Evolutionary conservation across 2,329 filamentous ascomycete species (phyloP).

Genomic region (Arachnopeziza araneosa): DNA sequence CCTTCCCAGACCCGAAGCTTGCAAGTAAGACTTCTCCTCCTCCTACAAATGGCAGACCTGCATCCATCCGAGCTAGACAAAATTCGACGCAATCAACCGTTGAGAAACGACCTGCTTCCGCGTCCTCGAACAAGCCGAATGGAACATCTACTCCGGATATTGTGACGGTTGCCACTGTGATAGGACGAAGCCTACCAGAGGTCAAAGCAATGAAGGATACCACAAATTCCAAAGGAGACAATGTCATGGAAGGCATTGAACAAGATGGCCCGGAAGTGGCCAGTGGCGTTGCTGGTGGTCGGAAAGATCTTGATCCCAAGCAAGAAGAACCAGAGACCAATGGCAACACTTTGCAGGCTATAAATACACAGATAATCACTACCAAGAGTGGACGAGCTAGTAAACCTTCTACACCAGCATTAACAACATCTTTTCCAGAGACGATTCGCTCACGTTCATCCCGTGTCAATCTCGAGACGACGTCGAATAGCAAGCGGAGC

Average conservation of each 20-base stretch:
- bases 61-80: conserved; percentile 67
- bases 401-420: conserved; percentile 60
- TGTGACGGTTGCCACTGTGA: conserved; percentile 23
- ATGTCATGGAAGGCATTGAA: conserved; percentile 29
- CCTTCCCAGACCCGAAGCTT: conserved; percentile 57
- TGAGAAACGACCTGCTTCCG: conserved; percentile 55
- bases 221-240: conserved; percentile 27
- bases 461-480: conserved; percentile 35
- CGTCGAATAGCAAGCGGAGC: conserved; percentile 42
- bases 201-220: conserved; percentile 49
- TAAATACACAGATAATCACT: conserved; percentile 34
- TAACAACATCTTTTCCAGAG: conserved; percentile 52
- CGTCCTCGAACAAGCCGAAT: conserved; percentile 57
- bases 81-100: conserved; percentile 61
- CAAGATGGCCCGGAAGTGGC: conserved; percentile 28
- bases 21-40: conserved; percentile 53
- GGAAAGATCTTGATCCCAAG: conserved; percentile 42
- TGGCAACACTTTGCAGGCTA: conserved; percentile 34
- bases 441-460: conserved; percentile 47
- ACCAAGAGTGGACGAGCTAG: conserved; percentile 62
- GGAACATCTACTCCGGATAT: conserved; percentile 35
- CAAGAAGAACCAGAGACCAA: conserved; percentile 44
- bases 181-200: conserved; percentile 38
- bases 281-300: conserved; percentile 31
- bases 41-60: conserved; percentile 54